Evolutionary conservation across 1,284 basidiomycete genomes (phyloP), one percentile per base, ranked within the genome.

Genomic region (Fomitopsis palustris): DNA sequence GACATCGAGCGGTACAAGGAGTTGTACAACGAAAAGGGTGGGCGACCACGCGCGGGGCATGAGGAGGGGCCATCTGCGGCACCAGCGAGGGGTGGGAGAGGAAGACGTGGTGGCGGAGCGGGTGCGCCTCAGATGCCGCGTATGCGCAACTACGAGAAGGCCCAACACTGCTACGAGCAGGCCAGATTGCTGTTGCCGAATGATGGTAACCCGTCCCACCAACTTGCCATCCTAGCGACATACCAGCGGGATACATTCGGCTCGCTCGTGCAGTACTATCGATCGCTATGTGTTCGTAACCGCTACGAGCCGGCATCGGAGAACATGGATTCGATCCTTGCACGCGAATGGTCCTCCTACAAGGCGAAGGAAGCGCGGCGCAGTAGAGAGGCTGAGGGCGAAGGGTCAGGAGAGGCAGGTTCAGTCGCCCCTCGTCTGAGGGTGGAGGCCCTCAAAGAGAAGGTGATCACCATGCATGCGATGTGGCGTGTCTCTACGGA

Each of bases 1-100:
- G 96, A 99, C 71, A 86, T 99, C 49, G 92, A 93, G 62, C 82
- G 96, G 35, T 99, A 99, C 74, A 84, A 91, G 61, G 96, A 98
- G 70, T 86, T 93, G 61, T 96, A 96, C 69, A 89, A 87, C 67
- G 91, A 93, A 62, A 74, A 79, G 43, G 82, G 83, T 29, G 85
- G 87, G 12, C 77, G 86, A 55, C 81, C 87, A 16, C 82, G 79
- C 64, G 84, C 84, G 1, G 86, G 86, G 33, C 82, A 85, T 45
- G 86, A 90, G 61, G 85, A 87, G 39, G 77, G 76, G 5, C 68
- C 75, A 38, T 69, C 72, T 54, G 65, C 60, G 0, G 68, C 76
- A 25, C 68, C 75, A 17, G 74, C 75, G 54, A 78, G 78, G 57
- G 74, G 74, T 21, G 73, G 74, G 5, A 78, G 82, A 35, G 78